Evolutionary conservation across 805 yeast genomes (phyloP).

Genomic region (Sugiyamaella mastotermitis): DNA sequence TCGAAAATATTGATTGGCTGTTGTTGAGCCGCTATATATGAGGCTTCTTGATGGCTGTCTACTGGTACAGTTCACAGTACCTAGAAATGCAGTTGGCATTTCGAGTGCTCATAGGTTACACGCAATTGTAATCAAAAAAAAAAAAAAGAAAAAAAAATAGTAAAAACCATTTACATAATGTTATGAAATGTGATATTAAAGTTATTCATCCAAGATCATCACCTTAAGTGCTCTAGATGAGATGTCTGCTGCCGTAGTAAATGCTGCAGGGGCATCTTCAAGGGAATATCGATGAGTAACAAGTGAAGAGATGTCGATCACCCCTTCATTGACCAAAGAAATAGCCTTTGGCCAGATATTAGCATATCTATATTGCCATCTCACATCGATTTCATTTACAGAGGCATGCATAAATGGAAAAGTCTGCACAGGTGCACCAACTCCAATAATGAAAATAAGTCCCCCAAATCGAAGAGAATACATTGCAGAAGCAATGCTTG

Average conservation of each 20-base stretch:
- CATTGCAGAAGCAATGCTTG: slow-evolving; percentile 41
- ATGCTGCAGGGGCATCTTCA: slow-evolving; percentile 44
- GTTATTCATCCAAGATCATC: slow-evolving; percentile 35
- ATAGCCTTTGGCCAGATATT: slow-evolving; percentile 56
- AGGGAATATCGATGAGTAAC: slow-evolving; percentile 45
- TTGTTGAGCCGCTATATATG: not conserved
- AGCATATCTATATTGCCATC: slow-evolving; percentile 48
- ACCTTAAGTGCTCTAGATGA: slow-evolving; percentile 43
- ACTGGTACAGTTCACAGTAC: too few relatives aligned
- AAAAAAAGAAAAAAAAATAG: too few relatives aligned
- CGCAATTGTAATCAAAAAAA: too few relatives aligned
- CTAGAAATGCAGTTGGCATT: too few relatives aligned
- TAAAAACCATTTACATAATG: slow-evolving; percentile 22
- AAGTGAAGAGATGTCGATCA: slow-evolving; percentile 39
- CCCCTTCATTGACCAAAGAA: slow-evolving; percentile 40
- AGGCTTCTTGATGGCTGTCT: too few relatives aligned
- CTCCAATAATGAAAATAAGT: slow-evolving; percentile 44
- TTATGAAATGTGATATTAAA: too few relatives aligned
- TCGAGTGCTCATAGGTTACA: too few relatives aligned
- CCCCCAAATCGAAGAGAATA: slow-evolving; percentile 45
- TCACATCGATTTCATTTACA: slow-evolving; percentile 46
- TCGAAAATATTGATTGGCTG: not conserved
- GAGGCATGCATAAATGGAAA: slow-evolving; percentile 52
- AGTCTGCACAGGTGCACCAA: slow-evolving; percentile 41
- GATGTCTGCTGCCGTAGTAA: slow-evolving; percentile 36